phyloP scores from a whole-genome alignment of 2,329 filamentous ascomycete genomes.

The Aspergillus udagawae region DNA sequence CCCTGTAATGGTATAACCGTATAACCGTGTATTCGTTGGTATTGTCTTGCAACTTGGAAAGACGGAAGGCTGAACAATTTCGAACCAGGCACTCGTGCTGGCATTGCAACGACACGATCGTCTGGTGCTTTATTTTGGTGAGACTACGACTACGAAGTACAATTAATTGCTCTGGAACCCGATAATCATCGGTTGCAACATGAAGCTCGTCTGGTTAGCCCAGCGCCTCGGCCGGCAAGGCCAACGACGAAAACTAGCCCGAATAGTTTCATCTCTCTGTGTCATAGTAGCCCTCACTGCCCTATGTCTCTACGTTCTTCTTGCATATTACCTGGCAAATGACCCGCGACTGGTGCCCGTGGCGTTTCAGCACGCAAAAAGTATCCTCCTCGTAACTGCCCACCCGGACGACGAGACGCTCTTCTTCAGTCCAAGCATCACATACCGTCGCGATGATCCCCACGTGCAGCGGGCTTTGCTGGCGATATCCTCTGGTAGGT shows the following conservation, averaged over 20 bases:
- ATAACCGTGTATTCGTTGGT: no score
- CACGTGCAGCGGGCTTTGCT: constrained; percentile 16
- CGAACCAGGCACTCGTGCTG: no score
- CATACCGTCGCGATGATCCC: constrained; percentile 15
- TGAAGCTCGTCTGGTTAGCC: neutral
- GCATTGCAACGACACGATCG: no score
- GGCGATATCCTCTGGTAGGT: constrained; percentile 16
- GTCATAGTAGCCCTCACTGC: constrained; percentile 17
- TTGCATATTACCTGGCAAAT: constrained; percentile 35
- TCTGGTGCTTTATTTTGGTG: no score
- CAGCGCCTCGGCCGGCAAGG: neutral
- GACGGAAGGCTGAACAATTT: no score
- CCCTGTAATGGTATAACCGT: no score
- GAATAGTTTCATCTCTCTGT: neutral
- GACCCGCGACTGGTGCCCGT: constrained; percentile 36
- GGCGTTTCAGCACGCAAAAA: constrained; percentile 31
- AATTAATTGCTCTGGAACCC: no score
- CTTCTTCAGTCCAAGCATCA: constrained; percentile 25
- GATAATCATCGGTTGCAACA: neutral
- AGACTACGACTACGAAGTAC: no score
- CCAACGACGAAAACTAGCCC: neutral
- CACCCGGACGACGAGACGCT: constrained; percentile 26
- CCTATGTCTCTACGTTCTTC: constrained; percentile 32
- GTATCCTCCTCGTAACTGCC: constrained; percentile 38
- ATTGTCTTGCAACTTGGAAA: no score